Conservation (phyloP, 208 protist genomes). For the Naegleria lovaniensis region DNA sequence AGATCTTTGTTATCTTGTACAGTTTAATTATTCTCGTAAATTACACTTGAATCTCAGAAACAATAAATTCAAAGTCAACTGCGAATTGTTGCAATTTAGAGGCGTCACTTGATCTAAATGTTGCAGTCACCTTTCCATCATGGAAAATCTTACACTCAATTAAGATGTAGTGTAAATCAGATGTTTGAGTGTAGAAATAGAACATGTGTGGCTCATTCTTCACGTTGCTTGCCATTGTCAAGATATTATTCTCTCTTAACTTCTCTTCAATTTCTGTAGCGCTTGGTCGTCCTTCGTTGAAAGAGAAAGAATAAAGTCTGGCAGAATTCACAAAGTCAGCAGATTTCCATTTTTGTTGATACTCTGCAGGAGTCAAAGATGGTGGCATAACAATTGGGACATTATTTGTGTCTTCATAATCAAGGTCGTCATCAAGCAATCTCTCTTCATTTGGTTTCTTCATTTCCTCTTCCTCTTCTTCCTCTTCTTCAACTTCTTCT, state of each 20-base stretch:
- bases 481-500: conserved; percentile 27
- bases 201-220: neutral
- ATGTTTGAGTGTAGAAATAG: neutral
- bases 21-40: neutral
- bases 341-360: neutral
- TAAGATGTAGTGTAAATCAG: neutral
- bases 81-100: neutral
- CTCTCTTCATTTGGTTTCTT: neutral
- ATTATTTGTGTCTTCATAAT: neutral
- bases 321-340: neutral
- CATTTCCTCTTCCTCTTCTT: neutral
- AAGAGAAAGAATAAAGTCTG: neutral
- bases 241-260: neutral
- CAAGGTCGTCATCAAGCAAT: neutral
- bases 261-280: neutral
- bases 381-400: neutral
- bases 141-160: neutral
- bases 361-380: neutral
- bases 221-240: neutral
- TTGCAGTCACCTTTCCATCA: neutral
- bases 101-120: neutral
- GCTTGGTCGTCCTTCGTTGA: neutral
- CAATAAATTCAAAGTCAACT: neutral
- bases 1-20: no score
- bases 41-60: neutral